phyloP scores from a whole-genome alignment of 2,329 filamentous ascomycete species.

The Calonectria henricotiae region DNA sequence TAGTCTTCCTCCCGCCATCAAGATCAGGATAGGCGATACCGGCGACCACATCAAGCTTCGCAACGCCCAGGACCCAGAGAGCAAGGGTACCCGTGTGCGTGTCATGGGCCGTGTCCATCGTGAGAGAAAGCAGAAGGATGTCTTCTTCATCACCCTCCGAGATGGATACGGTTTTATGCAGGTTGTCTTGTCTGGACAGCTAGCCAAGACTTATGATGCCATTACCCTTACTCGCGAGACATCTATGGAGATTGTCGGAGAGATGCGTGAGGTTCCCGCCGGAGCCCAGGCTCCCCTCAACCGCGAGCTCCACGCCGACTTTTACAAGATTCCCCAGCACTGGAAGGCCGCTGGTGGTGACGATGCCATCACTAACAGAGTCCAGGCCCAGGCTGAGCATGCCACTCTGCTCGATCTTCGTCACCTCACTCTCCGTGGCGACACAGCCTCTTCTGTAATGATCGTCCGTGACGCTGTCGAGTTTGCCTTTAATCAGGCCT shows the following conservation, averaged over 20 bases:
- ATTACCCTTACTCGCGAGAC: constrained; percentile 89
- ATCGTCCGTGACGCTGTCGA: constrained; percentile 88
- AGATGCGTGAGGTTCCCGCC: constrained; percentile 87
- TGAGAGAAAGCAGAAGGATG: constrained; percentile 84
- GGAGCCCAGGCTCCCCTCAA: constrained; percentile 85
- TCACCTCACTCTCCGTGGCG: constrained; percentile 88
- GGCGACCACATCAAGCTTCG: constrained; percentile 54
- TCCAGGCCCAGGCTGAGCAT: constrained; percentile 70
- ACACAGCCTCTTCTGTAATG: constrained; percentile 88
- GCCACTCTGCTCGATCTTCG: constrained; percentile 83
- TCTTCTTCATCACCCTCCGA: constrained; percentile 87
- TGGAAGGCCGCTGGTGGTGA: constrained; percentile 84
- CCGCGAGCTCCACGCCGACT: constrained; percentile 93
- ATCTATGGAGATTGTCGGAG: constrained; percentile 87
- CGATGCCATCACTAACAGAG: constrained; percentile 90
- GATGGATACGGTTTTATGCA: constrained; percentile 87
- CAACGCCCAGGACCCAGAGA: constrained; percentile 54
- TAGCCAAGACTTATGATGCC: constrained; percentile 94
- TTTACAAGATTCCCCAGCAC: constrained; percentile 82
- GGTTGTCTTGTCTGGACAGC: constrained; percentile 70
- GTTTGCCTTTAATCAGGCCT: constrained; percentile 84
- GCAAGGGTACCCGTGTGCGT: constrained; percentile 72
- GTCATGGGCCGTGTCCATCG: constrained; percentile 89
- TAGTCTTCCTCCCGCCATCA: constrained; percentile 81
- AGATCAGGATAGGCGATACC: constrained; percentile 79